Conservation (phyloP, 257 asterid genomes). For the Solanum chiquidenum region DNA sequence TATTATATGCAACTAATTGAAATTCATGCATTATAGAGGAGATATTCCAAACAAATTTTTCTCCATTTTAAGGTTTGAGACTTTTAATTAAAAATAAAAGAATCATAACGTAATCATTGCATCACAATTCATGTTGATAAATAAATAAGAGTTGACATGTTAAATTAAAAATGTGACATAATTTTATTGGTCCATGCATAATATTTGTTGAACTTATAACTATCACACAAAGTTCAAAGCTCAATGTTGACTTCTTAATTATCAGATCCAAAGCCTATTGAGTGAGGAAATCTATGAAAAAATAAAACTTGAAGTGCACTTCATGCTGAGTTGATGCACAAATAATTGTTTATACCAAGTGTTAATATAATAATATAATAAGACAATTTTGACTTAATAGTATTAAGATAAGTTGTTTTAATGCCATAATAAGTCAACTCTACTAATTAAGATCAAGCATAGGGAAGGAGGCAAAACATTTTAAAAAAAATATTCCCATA, state of each 20-base stretch:
- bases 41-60: not conserved
- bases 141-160: not conserved
- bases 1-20: not conserved
- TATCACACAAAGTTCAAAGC: not conserved
- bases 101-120: fast-evolving
- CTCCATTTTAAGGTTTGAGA: fast-evolving
- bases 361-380: not conserved
- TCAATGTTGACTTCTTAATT: not conserved
- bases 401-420: not conserved
- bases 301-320: not conserved
- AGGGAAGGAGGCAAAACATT: not conserved
- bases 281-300: not conserved
- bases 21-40: not conserved
- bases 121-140: not conserved
- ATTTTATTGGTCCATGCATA: not conserved
- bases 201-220: not conserved
- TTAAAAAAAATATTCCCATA: not conserved
- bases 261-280: not conserved
- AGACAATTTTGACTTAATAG: not conserved
- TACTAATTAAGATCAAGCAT: not conserved
- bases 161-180: not conserved
- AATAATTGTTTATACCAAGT: not conserved
- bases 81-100: fast-evolving
- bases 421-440: not conserved
- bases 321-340: not conserved